Evolutionary conservation across 228 moss, liverwort and hornwort species (phyloP).

Genomic region (Sphagnum magellanicum): DNA sequence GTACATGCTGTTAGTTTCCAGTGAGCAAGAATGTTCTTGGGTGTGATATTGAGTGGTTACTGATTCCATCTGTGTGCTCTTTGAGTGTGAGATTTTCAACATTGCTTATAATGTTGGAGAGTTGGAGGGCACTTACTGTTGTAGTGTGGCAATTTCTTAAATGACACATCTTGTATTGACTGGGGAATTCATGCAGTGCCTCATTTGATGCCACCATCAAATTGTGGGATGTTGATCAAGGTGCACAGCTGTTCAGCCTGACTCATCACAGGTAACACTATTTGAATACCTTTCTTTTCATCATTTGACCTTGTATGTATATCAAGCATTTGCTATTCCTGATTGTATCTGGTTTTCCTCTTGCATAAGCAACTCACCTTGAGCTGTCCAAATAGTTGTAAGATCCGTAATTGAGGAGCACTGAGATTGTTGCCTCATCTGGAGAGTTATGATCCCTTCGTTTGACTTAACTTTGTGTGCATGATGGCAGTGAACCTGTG

Average conservation of each 20-base stretch:
- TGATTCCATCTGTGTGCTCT: not conserved
- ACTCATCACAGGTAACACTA: constrained; percentile 76
- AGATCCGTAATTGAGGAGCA: no score
- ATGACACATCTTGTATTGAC: no score
- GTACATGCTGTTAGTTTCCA: no score
- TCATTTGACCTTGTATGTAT: not conserved
- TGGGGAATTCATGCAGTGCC: constrained; percentile 44
- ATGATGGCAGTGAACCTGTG: constrained; percentile 76
- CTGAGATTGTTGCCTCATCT: no score
- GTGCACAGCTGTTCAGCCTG: constrained; percentile 82
- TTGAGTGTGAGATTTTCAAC: no score
- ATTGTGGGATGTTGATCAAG: constrained; percentile 93
- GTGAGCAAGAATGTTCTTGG: no score
- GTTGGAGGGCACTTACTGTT: no score
- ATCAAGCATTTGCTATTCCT: not conserved
- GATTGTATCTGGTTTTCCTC: not conserved
- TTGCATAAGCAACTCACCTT: not conserved
- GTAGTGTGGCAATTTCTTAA: no score
- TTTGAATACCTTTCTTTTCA: not conserved
- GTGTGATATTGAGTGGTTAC: not conserved
- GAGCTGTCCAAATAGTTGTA: not conserved
- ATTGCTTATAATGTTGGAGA: no score
- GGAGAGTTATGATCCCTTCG: no score
- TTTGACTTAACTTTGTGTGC: no score
- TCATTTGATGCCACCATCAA: constrained; percentile 99